phyloP scores from a whole-genome alignment of 345 rosid genomes.

The Citrus medica region DNA sequence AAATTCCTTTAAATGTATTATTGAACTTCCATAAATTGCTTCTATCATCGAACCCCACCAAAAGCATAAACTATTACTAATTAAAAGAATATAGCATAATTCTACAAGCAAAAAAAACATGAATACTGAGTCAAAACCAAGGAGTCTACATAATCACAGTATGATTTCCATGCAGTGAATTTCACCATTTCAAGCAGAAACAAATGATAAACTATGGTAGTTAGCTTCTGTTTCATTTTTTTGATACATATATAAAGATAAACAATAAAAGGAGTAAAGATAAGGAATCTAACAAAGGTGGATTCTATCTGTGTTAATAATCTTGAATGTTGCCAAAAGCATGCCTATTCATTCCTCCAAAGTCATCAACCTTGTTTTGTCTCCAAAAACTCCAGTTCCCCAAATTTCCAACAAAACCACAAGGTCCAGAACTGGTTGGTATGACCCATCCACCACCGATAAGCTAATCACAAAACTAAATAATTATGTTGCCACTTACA shows the following conservation, averaged over 20 bases:
- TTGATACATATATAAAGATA: not conserved
- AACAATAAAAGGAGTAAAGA: not conserved
- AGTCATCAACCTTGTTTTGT: not conserved
- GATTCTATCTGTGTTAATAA: not conserved
- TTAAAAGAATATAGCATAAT: not conserved
- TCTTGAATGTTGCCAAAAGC: not conserved
- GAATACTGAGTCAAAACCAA: not conserved
- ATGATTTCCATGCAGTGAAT: not conserved
- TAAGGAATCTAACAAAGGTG: not conserved
- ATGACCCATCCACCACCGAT: not conserved
- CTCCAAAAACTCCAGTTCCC: not conserved
- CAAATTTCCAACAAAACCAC: not conserved
- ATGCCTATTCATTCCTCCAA: not conserved
- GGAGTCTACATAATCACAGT: not conserved
- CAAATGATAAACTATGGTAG: not conserved
- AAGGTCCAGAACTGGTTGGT: not conserved
- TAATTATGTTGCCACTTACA: not conserved
- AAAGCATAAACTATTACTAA: not conserved
- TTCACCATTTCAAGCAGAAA: conserved; percentile 1
- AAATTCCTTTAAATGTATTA: not conserved
- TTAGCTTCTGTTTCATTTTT: not conserved
- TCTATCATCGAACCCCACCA: conserved; percentile 2
- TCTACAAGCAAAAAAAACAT: not conserved
- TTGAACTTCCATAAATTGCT: not conserved
- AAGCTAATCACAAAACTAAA: not conserved